Percentiles rank a stretch among this genome's conserved stretches.
Evolutionary conservation across 2,329 filamentous ascomycete genomes (phyloP).

Genomic region (Hymenoscyphus albidus): DNA sequence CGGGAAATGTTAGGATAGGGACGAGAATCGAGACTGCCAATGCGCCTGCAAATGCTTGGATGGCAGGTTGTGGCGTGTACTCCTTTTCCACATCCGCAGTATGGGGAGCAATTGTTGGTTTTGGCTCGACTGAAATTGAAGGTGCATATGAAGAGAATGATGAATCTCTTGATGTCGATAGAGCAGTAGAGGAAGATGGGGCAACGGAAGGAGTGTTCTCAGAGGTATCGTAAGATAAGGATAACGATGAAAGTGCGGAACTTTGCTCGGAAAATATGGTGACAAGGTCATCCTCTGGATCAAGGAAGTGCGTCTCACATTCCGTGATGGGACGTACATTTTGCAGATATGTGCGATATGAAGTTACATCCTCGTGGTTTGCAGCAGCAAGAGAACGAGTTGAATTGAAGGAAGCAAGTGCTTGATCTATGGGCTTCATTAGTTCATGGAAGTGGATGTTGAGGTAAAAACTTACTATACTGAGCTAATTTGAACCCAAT

Average conservation of each 20-base stretch:
- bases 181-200: constrained; percentile 3
- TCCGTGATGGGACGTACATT: constrained; percentile 53
- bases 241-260: background rate
- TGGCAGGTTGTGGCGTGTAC: constrained; percentile 24
- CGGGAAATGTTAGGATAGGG: constrained; percentile 54
- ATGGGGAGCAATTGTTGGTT: background rate
- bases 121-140: constrained; percentile 5
- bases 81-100: constrained; percentile 18
- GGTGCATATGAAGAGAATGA: constrained; percentile 16
- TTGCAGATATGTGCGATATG: constrained; percentile 53
- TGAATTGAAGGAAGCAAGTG: constrained; percentile 54
- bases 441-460: background rate
- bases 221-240: no score
- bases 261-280: constrained; percentile 25
- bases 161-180: constrained; percentile 1
- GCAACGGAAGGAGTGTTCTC: constrained; percentile 7
- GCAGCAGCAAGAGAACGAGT: constrained; percentile 49
- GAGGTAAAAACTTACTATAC: constrained; percentile 51
- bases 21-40: constrained; percentile 52
- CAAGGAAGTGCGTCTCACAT: constrained; percentile 43
- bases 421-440: constrained; percentile 44
- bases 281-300: constrained; percentile 32
- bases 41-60: constrained; percentile 40
- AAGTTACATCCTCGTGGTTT: constrained; percentile 45
- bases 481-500: constrained; percentile 64